Evolutionary conservation across 805 yeast genomes (phyloP).

Genomic region (Ogataea ganodermae): DNA sequence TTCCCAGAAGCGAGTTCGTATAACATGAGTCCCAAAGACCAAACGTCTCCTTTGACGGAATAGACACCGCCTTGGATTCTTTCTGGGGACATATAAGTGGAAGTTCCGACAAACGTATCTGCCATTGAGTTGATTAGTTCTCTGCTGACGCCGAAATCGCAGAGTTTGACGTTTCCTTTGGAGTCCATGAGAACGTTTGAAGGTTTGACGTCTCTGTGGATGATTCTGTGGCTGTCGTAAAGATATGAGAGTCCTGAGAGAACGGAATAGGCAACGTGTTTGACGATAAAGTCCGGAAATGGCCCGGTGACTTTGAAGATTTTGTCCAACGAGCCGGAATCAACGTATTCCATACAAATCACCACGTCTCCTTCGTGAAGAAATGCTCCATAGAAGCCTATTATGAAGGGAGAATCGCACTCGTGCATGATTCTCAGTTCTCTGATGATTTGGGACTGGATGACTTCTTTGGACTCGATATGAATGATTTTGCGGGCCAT

Average conservation of each 20-base stretch:
- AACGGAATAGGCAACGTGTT: conserved; percentile 74
- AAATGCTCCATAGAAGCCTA: conserved; percentile 90
- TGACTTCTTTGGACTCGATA: conserved; percentile 76
- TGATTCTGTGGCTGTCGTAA: conserved; percentile 81
- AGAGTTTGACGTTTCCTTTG: conserved; percentile 82
- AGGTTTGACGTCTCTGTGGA: conserved; percentile 96
- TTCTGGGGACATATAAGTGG: conserved; percentile 97
- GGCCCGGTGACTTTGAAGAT: conserved; percentile 63
- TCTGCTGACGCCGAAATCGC: conserved; percentile 96
- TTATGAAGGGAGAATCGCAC: conserved; percentile 79
- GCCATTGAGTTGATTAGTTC: conserved; percentile 93
- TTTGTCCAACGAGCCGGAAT: conserved; percentile 89
- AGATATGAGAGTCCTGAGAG: conserved; percentile 79
- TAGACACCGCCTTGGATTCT: conserved; percentile 93
- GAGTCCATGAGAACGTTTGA: conserved; percentile 88
- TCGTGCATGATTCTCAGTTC: conserved; percentile 91
- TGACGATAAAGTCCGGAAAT: conserved; percentile 66
- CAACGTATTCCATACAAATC: conserved; percentile 94
- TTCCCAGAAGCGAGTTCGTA: conserved; percentile 85
- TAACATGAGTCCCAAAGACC: conserved; percentile 93
- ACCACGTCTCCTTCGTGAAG: conserved; percentile 74
- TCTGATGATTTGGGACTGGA: conserved; percentile 80
- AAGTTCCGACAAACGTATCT: conserved; percentile 97
- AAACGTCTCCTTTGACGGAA: conserved; percentile 93
- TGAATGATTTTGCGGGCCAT: conserved; percentile 91